phyloP scores from a whole-genome alignment of 495 filamentous ascomycete species.

The Filosporella fistucella region DNA sequence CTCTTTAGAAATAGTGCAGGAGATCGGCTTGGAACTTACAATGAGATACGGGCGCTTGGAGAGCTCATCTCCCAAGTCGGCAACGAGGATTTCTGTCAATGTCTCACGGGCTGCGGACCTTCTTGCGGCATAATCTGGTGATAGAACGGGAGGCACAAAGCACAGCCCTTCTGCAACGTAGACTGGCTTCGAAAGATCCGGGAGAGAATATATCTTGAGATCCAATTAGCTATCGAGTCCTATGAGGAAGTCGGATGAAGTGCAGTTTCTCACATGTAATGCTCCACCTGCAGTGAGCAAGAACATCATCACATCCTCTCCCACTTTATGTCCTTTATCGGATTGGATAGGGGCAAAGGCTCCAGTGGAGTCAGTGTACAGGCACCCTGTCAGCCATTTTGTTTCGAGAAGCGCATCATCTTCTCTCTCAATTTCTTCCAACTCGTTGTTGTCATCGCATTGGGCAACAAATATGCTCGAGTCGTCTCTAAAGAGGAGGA shows the following conservation, averaged over 20 bases:
- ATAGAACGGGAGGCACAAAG: constrained; percentile 73
- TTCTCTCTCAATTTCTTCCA: constrained; percentile 71
- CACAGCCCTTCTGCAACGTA: constrained; percentile 68
- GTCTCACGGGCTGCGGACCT: constrained; percentile 65
- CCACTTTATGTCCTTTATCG: constrained; percentile 36
- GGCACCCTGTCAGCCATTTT: constrained; percentile 75
- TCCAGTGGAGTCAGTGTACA: constrained; percentile 65
- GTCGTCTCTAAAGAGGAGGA: constrained; percentile 83
- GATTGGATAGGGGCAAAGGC: constrained; percentile 40
- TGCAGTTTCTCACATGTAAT: constrained; percentile 57
- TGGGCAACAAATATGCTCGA: constrained; percentile 68
- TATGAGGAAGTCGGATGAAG: neutral
- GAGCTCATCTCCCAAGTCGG: constrained; percentile 75
- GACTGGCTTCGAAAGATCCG: constrained; percentile 53
- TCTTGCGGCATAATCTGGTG: constrained; percentile 60
- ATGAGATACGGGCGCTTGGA: constrained; percentile 73
- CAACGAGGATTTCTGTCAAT: constrained; percentile 71
- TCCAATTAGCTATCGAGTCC: neutral
- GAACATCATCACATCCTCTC: constrained; percentile 60
- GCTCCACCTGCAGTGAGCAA: constrained; percentile 65
- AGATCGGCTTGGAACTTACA: constrained; percentile 38
- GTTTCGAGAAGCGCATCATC: constrained; percentile 46
- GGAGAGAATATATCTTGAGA: constrained; percentile 57
- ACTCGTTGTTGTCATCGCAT: constrained; percentile 72
- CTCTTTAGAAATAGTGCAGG: neutral